Percentiles rank a stretch among this genome's conserved stretches.
Evolutionary conservation across 2,329 filamentous ascomycete genomes (phyloP).

Genomic region (Bipolaris bicolor): DNA sequence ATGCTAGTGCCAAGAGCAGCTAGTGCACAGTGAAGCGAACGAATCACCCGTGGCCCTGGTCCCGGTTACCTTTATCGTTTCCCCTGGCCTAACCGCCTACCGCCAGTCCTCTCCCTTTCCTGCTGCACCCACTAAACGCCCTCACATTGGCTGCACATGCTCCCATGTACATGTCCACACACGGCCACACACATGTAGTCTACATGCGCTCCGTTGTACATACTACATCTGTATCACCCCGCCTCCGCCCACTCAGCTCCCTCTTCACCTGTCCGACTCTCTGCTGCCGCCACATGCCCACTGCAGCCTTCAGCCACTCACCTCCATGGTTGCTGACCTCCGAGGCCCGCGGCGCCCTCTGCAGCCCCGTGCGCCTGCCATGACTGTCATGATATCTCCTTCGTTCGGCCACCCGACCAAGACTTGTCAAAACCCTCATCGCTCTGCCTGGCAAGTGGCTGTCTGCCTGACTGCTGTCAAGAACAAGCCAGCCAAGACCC

Average conservation of each 20-base stretch:
- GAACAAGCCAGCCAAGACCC: too few species aligned
- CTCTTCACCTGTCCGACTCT: too few species aligned
- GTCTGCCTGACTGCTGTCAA: background rate
- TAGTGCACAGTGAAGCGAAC: conserved; percentile 22
- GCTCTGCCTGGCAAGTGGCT: background rate
- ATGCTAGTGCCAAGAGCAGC: background rate
- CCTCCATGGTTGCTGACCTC: too few species aligned
- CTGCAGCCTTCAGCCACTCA: too few species aligned
- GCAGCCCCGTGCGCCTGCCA: conserved; percentile 19
- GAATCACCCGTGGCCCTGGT: conserved; percentile 22
- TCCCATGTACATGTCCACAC: background rate
- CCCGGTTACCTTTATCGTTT: conserved; percentile 17
- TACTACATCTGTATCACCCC: too few species aligned
- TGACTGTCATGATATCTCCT: conserved; percentile 12
- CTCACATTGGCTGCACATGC: conserved; percentile 1
- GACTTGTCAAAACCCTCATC: background rate
- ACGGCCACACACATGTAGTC: background rate
- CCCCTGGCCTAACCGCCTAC: conserved; percentile 30
- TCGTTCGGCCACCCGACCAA: background rate
- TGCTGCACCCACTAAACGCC: conserved; percentile 10
- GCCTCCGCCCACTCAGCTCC: too few species aligned
- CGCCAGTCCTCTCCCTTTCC: conserved; percentile 23
- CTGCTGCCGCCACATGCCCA: too few species aligned
- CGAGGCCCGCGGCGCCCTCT: background rate
- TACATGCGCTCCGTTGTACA: too few species aligned